Conservation (phyloP, 306 rosid genomes). For the Clitoria ternatea region DNA sequence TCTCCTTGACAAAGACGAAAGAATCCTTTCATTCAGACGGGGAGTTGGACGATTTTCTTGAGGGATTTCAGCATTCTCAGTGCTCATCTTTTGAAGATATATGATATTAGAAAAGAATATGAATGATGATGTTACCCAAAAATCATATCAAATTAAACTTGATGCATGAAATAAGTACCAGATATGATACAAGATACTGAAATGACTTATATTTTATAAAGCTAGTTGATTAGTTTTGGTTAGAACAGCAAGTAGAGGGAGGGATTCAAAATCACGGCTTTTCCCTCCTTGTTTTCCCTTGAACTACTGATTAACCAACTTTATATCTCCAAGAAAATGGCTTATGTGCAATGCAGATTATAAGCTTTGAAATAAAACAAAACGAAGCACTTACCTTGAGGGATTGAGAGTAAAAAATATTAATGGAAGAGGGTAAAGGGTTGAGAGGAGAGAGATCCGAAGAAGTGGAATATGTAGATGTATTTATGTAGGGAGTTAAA, state of each 20-base stretch:
- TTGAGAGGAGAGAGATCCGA: not conserved
- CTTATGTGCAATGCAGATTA: not conserved
- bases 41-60: slow-evolving; percentile 42
- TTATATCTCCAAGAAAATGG: slow-evolving; percentile 7
- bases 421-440: not conserved
- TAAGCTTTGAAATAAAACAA: not conserved
- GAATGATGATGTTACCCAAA: not conserved
- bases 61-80: slow-evolving; percentile 21
- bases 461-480: not conserved
- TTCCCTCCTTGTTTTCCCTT: too few relatives aligned
- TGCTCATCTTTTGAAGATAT: slow-evolving; percentile 51
- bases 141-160: not conserved
- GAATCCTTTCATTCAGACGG: slow-evolving; percentile 88
- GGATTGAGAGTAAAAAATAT: not conserved
- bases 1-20: slow-evolving; percentile 85
- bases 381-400: slow-evolving; percentile 25
- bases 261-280: too few relatives aligned
- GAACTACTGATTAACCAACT: too few relatives aligned
- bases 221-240: too few relatives aligned
- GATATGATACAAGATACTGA: not conserved
- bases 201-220: not conserved
- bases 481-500: slow-evolving; percentile 13
- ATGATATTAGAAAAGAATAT: not conserved
- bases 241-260: too few relatives aligned
- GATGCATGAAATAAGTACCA: slow-evolving; percentile 3